Evolutionary conservation across 768 basidiomycete species (phyloP).

Genomic region (Tricholoma flavovirens): DNA sequence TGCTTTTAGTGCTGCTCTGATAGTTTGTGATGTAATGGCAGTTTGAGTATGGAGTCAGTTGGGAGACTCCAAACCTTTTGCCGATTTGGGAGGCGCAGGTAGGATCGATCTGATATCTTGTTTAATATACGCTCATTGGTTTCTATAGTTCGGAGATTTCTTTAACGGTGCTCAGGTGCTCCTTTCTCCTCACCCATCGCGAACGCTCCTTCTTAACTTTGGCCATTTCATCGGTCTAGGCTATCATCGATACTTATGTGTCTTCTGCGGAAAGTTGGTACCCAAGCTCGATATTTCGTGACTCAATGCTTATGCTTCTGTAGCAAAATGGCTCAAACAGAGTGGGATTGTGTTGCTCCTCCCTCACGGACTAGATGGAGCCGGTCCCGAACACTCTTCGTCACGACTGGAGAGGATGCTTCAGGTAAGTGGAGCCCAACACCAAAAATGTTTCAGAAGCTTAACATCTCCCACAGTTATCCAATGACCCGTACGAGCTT

Average conservation of each 20-base stretch:
- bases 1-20: no score
- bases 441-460: background rate
- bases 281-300: background rate
- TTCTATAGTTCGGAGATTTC: conserved; percentile 77
- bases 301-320: background rate
- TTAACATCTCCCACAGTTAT: conserved; percentile 44
- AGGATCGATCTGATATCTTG: conserved; percentile 5
- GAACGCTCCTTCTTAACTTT: background rate
- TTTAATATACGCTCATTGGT: background rate
- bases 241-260: conserved; percentile 87
- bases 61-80: conserved; percentile 77
- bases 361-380: conserved; percentile 88
- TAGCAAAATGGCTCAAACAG: conserved; percentile 92
- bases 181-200: background rate
- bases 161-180: conserved; percentile 79
- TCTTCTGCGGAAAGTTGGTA: conserved; percentile 75
- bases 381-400: conserved; percentile 91
- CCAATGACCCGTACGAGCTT: conserved; percentile 56
- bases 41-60: conserved; percentile 90
- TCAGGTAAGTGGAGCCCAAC: conserved; percentile 47
- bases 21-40: conserved; percentile 19
- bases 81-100: conserved; percentile 94
- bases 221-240: conserved; percentile 26
- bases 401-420: conserved; percentile 84
- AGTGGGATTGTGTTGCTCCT: conserved; percentile 82